Evolutionary conservation across 2,329 filamentous ascomycete genomes (phyloP).

Genomic region (Clarireedia hainanense): DNA sequence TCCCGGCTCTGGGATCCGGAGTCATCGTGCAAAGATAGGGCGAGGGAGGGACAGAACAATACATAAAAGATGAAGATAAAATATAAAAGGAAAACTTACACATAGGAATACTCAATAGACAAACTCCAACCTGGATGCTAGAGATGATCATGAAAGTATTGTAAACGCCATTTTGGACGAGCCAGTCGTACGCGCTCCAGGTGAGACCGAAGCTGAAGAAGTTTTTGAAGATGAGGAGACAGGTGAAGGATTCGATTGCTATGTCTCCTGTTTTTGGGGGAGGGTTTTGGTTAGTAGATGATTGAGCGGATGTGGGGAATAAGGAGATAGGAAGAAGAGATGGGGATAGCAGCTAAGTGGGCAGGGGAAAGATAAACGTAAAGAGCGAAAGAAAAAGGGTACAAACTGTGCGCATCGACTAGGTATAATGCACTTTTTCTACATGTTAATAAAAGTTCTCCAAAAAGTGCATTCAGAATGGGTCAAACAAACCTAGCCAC

Average conservation of each 20-base stretch:
- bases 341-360: neutral
- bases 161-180: conserved; percentile 55
- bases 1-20: too few relatives aligned
- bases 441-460: neutral
- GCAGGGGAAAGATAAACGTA: too few relatives aligned
- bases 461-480: neutral
- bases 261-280: conserved; percentile 53
- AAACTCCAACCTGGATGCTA: conserved; percentile 71
- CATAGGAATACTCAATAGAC: conserved; percentile 65
- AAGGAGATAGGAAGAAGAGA: neutral
- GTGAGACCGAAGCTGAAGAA: conserved; percentile 84
- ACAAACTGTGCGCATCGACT: conserved; percentile 81
- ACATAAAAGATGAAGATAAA: neutral
- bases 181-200: conserved; percentile 78
- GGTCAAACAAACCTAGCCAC: conserved; percentile 54
- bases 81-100: conserved; percentile 48
- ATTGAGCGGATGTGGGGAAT: conserved; percentile 7
- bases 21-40: neutral
- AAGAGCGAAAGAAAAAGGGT: neutral
- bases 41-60: neutral
- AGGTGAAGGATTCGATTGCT: conserved; percentile 81
- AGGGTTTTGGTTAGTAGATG: neutral
- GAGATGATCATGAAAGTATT: conserved; percentile 61
- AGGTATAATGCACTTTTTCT: conserved; percentile 55
- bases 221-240: conserved; percentile 90